These are phyloP conservation scores for Colletotrichum karsti DNA, from an alignment of 2,329 filamentous ascomycete genomes.

Conservation along the genomic window DNA sequence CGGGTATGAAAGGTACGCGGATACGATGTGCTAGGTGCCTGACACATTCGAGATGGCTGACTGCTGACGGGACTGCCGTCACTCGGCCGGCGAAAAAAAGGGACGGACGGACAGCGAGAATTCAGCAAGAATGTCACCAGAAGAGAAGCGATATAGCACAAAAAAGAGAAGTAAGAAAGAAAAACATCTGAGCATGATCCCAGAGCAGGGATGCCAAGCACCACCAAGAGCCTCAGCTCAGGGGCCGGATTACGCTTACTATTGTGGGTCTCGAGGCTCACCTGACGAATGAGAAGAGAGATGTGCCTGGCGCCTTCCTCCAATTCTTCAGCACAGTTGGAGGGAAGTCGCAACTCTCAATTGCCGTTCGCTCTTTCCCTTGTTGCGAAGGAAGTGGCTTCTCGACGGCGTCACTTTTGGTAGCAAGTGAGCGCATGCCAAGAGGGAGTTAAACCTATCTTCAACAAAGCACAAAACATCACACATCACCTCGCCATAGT, in stretches of 20 bases:
- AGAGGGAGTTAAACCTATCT: background rate
- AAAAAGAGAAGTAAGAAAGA: background rate
- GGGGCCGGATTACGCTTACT: slow-evolving; percentile 12
- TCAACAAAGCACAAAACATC: background rate
- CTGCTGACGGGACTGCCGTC: background rate
- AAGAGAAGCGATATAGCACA: background rate
- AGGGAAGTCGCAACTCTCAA: too few species aligned
- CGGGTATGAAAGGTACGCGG: background rate
- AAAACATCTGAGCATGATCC: slow-evolving; percentile 23
- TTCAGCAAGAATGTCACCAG: too few species aligned
- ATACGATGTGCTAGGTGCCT: too few species aligned
- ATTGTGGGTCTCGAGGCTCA: background rate
- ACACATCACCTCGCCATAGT: background rate
- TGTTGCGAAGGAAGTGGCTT: too few species aligned
- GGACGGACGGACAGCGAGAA: background rate
- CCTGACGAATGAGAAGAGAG: background rate
- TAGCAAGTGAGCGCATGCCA: background rate
- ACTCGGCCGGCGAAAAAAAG: background rate
- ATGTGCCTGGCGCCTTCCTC: slow-evolving; percentile 1
- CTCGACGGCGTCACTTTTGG: too few species aligned
- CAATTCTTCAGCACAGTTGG: background rate
- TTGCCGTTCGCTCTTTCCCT: too few species aligned
- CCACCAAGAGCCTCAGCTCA: slow-evolving; percentile 25
- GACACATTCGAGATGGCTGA: background rate
- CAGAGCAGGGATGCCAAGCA: slow-evolving; percentile 24